Conservation (phyloP, 805 yeast species). For the Metschnikowia dekortorum region DNA sequence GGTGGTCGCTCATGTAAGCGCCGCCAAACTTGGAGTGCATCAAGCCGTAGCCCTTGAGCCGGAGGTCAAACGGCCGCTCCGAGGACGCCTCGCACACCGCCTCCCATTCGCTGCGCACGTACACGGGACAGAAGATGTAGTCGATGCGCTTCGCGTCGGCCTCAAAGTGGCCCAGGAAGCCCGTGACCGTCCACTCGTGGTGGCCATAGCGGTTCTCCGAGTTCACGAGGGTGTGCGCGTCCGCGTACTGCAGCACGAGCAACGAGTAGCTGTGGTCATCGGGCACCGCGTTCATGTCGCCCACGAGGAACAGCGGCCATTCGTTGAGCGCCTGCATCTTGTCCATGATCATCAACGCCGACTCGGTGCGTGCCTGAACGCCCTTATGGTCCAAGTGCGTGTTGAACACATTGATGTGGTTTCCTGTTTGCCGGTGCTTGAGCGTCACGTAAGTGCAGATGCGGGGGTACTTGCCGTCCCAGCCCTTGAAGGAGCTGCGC, state of each 20-base stretch:
- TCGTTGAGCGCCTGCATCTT: conserved; percentile 12
- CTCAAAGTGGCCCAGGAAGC: conserved; percentile 26
- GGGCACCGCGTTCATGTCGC: conserved; percentile 28
- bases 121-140: conserved; percentile 28
- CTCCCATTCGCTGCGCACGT: conserved; percentile 15
- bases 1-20: conserved; percentile 32
- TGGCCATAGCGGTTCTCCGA: conserved; percentile 27
- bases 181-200: conserved; percentile 27
- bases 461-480: conserved; percentile 20
- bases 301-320: conserved; percentile 32
- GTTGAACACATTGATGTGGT: conserved; percentile 17
- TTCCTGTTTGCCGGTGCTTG: conserved; percentile 8
- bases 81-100: conserved; percentile 12
- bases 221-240: conserved; percentile 19
- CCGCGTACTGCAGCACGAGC: conserved; percentile 14
- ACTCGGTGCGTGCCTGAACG: conserved; percentile 7
- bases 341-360: conserved; percentile 9
- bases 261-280: conserved; percentile 18
- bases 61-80: conserved; percentile 14
- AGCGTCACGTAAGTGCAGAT: conserved; percentile 18
- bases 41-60: conserved; percentile 24
- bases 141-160: conserved; percentile 30
- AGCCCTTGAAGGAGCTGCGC: conserved; percentile 11
- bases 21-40: conserved; percentile 32
- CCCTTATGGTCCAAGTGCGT: conserved; percentile 21